Evolutionary conservation across 192 early-diverging fungal genomes (phyloP), one percentile per base, ranked within the genome.

Genomic region (Dissophora ornata): DNA sequence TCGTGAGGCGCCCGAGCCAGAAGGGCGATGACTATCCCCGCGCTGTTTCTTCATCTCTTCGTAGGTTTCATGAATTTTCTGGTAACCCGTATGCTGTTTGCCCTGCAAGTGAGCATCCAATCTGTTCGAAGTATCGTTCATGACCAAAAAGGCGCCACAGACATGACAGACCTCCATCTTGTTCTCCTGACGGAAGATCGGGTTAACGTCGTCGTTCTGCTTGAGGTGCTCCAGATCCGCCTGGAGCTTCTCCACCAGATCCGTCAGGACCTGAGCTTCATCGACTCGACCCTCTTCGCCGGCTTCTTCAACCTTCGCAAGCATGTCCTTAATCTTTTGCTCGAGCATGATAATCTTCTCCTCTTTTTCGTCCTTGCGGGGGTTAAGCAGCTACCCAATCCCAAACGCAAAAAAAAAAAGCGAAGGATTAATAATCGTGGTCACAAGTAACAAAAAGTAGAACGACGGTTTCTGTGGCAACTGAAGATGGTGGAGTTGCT

Each of bases 51-150:
- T 75, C 62, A 75, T 64, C 57, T 92, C 89, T 63, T 92, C 89
- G 42, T 90, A 81, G 16, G 92, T 90, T 50, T 90, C 86, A 51
- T 91, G 86, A 44, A 95, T 92, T 45, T 85, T 88, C 22, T 90
- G 80, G 70, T 94, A 95, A 2, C 94, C 94, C 52, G 87, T 83
- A 73, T 95, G 94, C 75, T 95, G 94, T 69, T 94, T 94, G 30
- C 94, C 94, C 34, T 90, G 87, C 36, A 90, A 83, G 77, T 95
- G 94, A 30, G 93, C 92, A 61, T 91, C 91, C 70, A 93, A 81
- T 13, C 91, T 81, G 67, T 93, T 90, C n/a, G 91, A 85, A 19
- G 92, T 88, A 65, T 95, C 94, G 65, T 92, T 92, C 45, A 90
- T 88, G 38, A 95, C 94, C 55, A 95, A 75, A 40, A 93, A 91